Base-by-base conservation (phyloP, 768 basidiomycete species). In the Boletus huronensis region DNA sequence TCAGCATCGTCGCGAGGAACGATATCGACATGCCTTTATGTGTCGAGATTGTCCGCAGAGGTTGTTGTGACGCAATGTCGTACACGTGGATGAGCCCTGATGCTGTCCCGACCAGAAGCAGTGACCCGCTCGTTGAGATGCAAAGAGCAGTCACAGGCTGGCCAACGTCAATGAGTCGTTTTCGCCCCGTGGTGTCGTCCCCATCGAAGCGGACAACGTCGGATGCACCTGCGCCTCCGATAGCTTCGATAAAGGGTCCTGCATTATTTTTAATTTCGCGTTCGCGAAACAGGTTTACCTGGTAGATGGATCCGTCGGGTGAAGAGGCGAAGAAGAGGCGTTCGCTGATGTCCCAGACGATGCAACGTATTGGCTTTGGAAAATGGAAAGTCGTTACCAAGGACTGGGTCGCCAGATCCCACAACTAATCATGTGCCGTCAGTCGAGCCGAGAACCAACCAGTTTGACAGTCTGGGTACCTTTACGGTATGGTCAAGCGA, bases 401-500 rank as follows among this genome's bases (percentile, higher is more conserved):
- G 13, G 85, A 77, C 47, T 80, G 80, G 0, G 90, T 83, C 14
- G 87, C 75, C 19, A 90, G 71, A 70, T 92, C 90, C 91, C 92
- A 93, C 31, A 93, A 69, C 92, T 91, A 64, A 13, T 21, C 36
- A 48, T 38, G n/a, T n/a, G n/a, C 29, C 6, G 39, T 64, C 39
- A 62, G 50, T 48, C 28, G 55, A 41, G 35, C 32, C 43, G 19
- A 32, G 54, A 23, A 46, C 52, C 41, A 52, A 42, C 59, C 48
- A 57, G 52, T 51, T 50, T 39, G 57, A 59, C 36, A 49, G 29
- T 48, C 38, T 17, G 53, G 72, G 52, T 58, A 92, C 93, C 78
- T 98, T 98, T 68, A 93, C 90, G 26, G 91, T 90, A 57, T 93
- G 90, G 69, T 98, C 97, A 45, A 88, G 67, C 0, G 91, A 91